Base-by-base conservation (phyloP, 768 basidiomycete species). In the Megacollybia marginata region DNA sequence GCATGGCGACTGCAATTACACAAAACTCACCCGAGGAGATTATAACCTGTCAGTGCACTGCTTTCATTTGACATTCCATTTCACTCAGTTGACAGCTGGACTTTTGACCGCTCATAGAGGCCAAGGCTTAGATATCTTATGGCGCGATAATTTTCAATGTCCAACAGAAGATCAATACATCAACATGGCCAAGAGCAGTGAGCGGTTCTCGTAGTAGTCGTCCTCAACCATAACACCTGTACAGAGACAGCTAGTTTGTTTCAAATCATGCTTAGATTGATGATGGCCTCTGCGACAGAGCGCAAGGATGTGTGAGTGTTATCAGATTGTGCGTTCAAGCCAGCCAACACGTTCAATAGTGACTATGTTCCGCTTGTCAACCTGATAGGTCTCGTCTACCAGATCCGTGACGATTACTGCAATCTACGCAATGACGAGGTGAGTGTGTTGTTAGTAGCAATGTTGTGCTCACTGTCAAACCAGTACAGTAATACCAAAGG, bases 321-420 rank as follows among this genome's bases (percentile, higher is more conserved):
- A 13, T 9, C 9, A 5, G 15, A 12, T 23, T 16, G 20, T 32
- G n/a, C 23, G 8, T 33, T 33, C 23, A 6, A 28, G 6, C 2
- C 4, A 28, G 23, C 6, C 23, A n/a, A 44, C 13, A 5, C 13
- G 13, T 31, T 28, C 6, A n/a, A 15, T 52, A 96, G 91, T 9
- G 83, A 97, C 64, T 96, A 91, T 55, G 82, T 95, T 2, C 92
- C 93, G 0, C 75, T 98, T 1, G 89, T 95, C 54, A 96, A 95
- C 63, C 78, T 96, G 9, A 87, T 97, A 52, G 92, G 94, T 2
- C 80, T 96, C n/a, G 88, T 83, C 59, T 96, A 92, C 65, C 95
- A 98, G 63, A 94, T 98, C 57, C 71, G 93, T 15, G 95, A 98
- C 57, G 95, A 97, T 63, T 88, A 93, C 43, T 92, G 94, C 88